These are phyloP conservation scores for Aspergillus cejpii DNA, from an alignment of 2,329 filamentous ascomycete species.

Conservation along the genomic window DNA sequence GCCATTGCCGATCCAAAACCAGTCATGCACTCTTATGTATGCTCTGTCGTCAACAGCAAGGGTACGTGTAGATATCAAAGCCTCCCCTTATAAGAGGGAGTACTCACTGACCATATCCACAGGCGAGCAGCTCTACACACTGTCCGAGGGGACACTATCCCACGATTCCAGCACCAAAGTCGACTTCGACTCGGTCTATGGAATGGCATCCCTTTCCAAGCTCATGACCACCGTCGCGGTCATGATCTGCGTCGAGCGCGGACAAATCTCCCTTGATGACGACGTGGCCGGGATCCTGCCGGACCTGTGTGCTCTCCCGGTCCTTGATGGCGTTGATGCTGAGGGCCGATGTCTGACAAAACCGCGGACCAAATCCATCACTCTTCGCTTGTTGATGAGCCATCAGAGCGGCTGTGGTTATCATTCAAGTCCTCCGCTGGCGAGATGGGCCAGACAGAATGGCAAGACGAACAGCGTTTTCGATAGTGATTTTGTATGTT, in stretches of 20 bases:
- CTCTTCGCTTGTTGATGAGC: background rate
- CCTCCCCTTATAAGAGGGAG: no score
- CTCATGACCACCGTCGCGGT: conserved; percentile 47
- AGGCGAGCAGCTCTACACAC: no score
- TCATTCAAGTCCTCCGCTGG: background rate
- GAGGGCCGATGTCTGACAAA: background rate
- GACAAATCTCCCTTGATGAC: conserved; percentile 40
- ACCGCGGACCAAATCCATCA: background rate
- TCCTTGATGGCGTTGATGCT: background rate
- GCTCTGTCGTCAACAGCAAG: conserved; percentile 2
- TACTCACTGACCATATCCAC: no score
- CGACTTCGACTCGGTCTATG: background rate
- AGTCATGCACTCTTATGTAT: conserved; percentile 4
- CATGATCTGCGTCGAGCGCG: conserved; percentile 48
- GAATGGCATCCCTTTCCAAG: conserved; percentile 20
- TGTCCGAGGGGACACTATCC: no score
- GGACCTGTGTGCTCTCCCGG: background rate
- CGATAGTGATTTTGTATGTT: no score
- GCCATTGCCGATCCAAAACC: conserved; percentile 2
- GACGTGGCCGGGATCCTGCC: conserved; percentile 37
- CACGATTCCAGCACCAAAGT: no score
- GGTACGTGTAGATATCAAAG: conserved; percentile 8
- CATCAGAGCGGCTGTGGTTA: background rate
- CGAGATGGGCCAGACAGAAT: background rate
- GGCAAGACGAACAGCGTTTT: background rate